Percentiles rank a stretch among this genome's conserved stretches.
phyloP scores from a whole-genome alignment of 202 grass and related monocot species.

The Setaria viridis region DNA sequence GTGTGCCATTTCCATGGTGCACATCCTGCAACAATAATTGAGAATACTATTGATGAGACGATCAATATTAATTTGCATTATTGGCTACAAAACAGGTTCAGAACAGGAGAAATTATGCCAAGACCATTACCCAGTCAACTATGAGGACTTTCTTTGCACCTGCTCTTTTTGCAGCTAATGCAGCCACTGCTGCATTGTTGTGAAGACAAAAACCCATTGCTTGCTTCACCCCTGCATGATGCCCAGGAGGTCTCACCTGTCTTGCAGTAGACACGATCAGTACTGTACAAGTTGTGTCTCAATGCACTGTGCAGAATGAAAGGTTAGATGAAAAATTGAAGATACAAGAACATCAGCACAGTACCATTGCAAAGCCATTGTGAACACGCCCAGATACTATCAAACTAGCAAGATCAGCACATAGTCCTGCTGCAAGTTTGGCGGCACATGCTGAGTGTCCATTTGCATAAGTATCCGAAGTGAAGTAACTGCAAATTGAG shows the following conservation, averaged over 20 bases:
- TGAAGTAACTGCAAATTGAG: conserved; percentile 86
- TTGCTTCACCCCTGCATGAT: conserved; percentile 93
- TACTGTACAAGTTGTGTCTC: conserved; percentile 21
- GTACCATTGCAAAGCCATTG: conserved; percentile 98
- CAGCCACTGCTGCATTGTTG: conserved; percentile 93
- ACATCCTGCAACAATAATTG: conserved; percentile 79
- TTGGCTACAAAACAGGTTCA: conserved; percentile 19
- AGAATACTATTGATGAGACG: conserved; percentile 27
- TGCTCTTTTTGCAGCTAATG: conserved; percentile 88
- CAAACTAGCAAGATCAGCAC: conserved; percentile 88
- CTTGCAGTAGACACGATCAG: conserved; percentile 28
- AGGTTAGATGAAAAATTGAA: conserved; percentile 9
- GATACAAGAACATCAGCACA: conserved; percentile 35
- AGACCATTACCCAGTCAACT: conserved; percentile 94
- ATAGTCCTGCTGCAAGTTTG: conserved; percentile 92
- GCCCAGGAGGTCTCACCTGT: conserved; percentile 97
- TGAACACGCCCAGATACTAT: conserved; percentile 70
- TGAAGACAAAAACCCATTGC: conserved; percentile 99
- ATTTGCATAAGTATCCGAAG: conserved; percentile 94
- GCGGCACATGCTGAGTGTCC: conserved; percentile 86
- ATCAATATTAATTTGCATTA: conserved; percentile 13
- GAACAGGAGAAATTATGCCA: conserved; percentile 17
- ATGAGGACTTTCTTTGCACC: conserved; percentile 97
- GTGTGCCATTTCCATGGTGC: conserved; percentile 98
- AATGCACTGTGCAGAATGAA: conserved; percentile 30